Evolutionary conservation across 106 monocot genomes (phyloP).

Genomic region (Hemerocallis citrina): DNA sequence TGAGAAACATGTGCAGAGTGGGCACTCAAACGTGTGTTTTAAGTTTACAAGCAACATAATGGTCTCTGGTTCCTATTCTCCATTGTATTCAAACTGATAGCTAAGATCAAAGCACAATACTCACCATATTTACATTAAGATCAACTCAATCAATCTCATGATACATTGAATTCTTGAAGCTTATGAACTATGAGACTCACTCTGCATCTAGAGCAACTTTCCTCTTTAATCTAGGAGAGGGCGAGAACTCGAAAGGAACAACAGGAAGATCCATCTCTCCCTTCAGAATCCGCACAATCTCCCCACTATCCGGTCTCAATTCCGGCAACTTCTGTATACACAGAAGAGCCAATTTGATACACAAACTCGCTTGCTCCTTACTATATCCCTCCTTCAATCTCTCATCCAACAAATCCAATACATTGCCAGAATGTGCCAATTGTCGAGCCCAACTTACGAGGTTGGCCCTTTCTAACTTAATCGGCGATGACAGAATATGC

Average conservation of each 20-base stretch:
- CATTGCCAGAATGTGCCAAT: constrained; percentile 42
- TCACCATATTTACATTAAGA: too few species aligned
- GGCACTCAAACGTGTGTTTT: too few species aligned
- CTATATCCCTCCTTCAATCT: constrained; percentile 35
- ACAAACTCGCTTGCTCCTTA: constrained; percentile 52
- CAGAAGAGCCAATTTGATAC: constrained; percentile 65
- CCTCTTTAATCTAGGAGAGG: constrained; percentile 44
- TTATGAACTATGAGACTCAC: too few species aligned
- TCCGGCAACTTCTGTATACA: constrained; percentile 81
- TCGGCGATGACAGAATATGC: constrained; percentile 59
- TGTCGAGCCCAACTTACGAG: constrained; percentile 66
- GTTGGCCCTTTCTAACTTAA: constrained; percentile 76
- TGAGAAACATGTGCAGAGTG: too few species aligned
- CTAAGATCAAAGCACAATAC: too few species aligned
- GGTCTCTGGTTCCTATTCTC: too few species aligned
- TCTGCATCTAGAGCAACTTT: constrained; percentile 17
- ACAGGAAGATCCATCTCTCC: constrained; percentile 67
- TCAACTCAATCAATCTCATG: too few species aligned
- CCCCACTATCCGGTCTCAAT: constrained; percentile 57
- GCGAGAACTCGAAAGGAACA: constrained; percentile 48
- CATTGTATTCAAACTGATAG: too few species aligned
- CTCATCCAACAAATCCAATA: constrained; percentile 75
- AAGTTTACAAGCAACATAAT: too few species aligned
- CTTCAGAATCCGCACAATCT: constrained; percentile 62
- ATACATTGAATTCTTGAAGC: too few species aligned